These are phyloP conservation scores for Clonostachys byssicola DNA, from an alignment of 2,329 filamentous ascomycete species.

Conservation along the genomic window DNA sequence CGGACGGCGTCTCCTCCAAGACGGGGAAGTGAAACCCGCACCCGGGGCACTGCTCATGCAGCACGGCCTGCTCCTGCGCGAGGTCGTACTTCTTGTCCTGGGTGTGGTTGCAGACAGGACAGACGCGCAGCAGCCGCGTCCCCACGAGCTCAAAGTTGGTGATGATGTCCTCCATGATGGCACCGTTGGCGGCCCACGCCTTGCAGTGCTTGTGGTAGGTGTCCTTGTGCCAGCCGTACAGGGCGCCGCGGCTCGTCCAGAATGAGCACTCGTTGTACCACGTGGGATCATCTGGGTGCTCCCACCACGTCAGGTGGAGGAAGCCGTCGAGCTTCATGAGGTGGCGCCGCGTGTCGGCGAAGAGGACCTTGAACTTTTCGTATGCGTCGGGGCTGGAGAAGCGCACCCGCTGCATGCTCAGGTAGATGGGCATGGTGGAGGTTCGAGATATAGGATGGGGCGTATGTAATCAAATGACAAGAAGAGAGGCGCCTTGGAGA, in stretches of 20 bases:
- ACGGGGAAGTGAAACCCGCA: conserved; percentile 10
- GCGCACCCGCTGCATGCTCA: conserved; percentile 4
- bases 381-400: conserved; percentile 8
- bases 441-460: too few species aligned
- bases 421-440: conserved; percentile 5
- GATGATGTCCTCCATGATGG: conserved; percentile 11
- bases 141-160: conserved; percentile 11
- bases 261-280: conserved; percentile 11
- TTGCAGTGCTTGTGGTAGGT: conserved; percentile 11
- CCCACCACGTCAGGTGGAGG: conserved; percentile 7
- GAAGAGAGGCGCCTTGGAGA: too few species aligned
- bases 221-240: conserved; percentile 10
- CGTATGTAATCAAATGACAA: too few species aligned
- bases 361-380: conserved; percentile 8
- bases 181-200: conserved; percentile 6
- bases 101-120: conserved; percentile 7
- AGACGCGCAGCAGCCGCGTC: conserved; percentile 6
- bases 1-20: conserved; percentile 1
- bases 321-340: conserved; percentile 6
- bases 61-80: conserved; percentile 8
- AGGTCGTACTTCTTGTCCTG: conserved; percentile 11
- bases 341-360: conserved; percentile 6
- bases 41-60: conserved; percentile 7
- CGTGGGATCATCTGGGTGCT: conserved; percentile 5
- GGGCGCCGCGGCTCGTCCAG: conserved; percentile 7